These are phyloP conservation scores for Phytophthora boehmeriae DNA, from an alignment of 352 stramenopile genomes.

Conservation along the genomic window DNA sequence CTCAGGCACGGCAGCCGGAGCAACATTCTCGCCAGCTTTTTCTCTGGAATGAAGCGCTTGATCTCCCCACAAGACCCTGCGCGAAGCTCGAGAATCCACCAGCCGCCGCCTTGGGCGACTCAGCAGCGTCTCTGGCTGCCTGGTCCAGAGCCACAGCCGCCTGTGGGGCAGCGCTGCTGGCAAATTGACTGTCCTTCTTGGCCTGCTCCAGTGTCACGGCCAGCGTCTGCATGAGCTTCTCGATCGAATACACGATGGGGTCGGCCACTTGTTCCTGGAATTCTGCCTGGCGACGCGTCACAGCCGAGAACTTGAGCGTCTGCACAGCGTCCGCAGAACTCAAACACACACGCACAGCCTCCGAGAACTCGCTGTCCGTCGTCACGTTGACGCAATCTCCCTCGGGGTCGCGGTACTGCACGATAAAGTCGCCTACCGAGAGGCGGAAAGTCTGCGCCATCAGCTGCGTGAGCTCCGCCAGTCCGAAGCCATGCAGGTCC, in stretches of 20 bases:
- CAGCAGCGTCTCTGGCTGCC: conserved; percentile 28
- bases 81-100: conserved; percentile 70
- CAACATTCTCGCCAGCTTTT: conserved; percentile 39
- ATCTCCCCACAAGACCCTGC: conserved; percentile 70
- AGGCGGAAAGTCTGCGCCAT: conserved; percentile 67
- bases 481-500: conserved; percentile 55
- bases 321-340: conserved; percentile 41
- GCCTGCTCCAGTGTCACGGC: conserved; percentile 57
- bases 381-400: conserved; percentile 68
- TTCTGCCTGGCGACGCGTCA: conserved; percentile 40
- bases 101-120: conserved; percentile 49
- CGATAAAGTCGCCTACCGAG: conserved; percentile 50
- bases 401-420: conserved; percentile 77
- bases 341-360: conserved; percentile 64
- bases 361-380: conserved; percentile 66
- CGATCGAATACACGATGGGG: conserved; percentile 62
- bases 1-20: conserved; percentile 1
- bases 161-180: conserved; percentile 2
- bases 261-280: conserved; percentile 61
- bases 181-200: conserved; percentile 47
- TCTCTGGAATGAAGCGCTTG: conserved; percentile 65
- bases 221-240: conserved; percentile 61
- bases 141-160: conserved; percentile 20
- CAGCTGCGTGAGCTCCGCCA: conserved; percentile 55
- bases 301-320: conserved; percentile 75